Conservation (phyloP, 345 rosid genomes). For the Aurinia saxatilis region DNA sequence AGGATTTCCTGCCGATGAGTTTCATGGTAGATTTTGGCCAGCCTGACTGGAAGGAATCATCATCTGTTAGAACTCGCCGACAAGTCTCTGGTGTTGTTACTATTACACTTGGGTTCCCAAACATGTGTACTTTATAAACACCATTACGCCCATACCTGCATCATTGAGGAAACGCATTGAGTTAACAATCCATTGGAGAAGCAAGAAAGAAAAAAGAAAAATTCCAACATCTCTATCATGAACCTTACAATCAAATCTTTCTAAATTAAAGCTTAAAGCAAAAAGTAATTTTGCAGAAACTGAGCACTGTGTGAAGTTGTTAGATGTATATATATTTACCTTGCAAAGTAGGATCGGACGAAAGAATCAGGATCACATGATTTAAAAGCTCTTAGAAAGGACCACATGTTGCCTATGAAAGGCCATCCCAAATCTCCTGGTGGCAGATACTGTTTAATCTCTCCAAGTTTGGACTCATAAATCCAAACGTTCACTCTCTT, state of each 20-base stretch:
- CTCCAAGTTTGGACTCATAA: conserved; percentile 51
- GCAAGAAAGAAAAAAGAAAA: neutral
- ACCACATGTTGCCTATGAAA: conserved; percentile 76
- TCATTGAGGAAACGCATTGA: neutral
- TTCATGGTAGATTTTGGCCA: conserved; percentile 69
- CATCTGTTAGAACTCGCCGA: conserved; percentile 53
- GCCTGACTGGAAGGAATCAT: conserved; percentile 67
- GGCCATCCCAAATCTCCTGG: conserved; percentile 95
- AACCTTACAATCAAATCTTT: neutral
- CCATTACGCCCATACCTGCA: conserved; percentile 61
- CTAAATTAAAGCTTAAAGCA: neutral
- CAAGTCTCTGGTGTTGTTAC: conserved; percentile 70
- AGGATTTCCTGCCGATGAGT: conserved; percentile 75
- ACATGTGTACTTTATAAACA: conserved; percentile 76
- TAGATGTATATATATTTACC: conserved; percentile 27
- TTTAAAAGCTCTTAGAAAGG: conserved; percentile 78
- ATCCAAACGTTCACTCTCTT: conserved; percentile 48
- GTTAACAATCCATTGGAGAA: neutral
- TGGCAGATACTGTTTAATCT: conserved; percentile 41
- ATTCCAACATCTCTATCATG: neutral
- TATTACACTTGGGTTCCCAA: conserved; percentile 69
- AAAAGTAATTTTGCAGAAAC: neutral
- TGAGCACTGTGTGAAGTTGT: neutral
- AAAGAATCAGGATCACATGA: conserved; percentile 67
- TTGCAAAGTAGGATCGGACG: conserved; percentile 30